Conservation (phyloP, 1,284 basidiomycete genomes). For the Termitomyces sp. region DNA sequence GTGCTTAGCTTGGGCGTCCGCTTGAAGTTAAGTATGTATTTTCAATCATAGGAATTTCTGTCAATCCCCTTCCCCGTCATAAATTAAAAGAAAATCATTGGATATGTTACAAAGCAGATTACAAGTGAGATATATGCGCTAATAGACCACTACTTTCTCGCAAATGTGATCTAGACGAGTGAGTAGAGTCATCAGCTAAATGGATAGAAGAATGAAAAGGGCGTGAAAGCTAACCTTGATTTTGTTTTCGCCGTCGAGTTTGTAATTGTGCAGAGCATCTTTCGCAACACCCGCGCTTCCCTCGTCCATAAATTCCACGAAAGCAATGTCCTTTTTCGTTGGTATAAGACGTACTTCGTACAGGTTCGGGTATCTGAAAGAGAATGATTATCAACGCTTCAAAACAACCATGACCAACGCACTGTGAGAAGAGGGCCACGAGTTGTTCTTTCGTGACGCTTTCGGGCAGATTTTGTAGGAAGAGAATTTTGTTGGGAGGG, state of each 20-base stretch:
- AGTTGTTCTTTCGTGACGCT: constrained; percentile 87
- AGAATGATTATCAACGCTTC: not conserved
- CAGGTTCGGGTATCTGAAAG: constrained; percentile 77
- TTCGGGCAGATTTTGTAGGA: constrained; percentile 95
- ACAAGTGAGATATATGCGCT: not conserved
- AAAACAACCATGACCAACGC: constrained; percentile 23
- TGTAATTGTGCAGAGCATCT: constrained; percentile 94
- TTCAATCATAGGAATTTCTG: too few relatives aligned
- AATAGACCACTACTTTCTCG: constrained; percentile 14
- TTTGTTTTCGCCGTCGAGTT: constrained; percentile 92
- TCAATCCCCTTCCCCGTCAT: too few relatives aligned
- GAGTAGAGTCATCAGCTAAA: not conserved
- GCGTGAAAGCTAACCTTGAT: constrained; percentile 66
- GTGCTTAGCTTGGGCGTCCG: too few relatives aligned
- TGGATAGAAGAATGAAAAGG: not conserved
- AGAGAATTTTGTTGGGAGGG: constrained; percentile 98
- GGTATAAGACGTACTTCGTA: constrained; percentile 96
- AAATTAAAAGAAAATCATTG: not conserved
- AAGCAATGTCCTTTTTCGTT: constrained; percentile 92
- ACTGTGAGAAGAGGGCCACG: constrained; percentile 85
- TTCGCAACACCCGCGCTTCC: constrained; percentile 84
- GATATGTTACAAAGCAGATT: constrained; percentile 2
- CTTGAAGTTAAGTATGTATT: too few relatives aligned
- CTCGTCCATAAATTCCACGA: constrained; percentile 94
- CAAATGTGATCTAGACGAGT: constrained; percentile 16